These are phyloP conservation scores for Cladorrhinum sp. DNA, from an alignment of 2,329 filamentous ascomycete species.

Conservation along the genomic window DNA sequence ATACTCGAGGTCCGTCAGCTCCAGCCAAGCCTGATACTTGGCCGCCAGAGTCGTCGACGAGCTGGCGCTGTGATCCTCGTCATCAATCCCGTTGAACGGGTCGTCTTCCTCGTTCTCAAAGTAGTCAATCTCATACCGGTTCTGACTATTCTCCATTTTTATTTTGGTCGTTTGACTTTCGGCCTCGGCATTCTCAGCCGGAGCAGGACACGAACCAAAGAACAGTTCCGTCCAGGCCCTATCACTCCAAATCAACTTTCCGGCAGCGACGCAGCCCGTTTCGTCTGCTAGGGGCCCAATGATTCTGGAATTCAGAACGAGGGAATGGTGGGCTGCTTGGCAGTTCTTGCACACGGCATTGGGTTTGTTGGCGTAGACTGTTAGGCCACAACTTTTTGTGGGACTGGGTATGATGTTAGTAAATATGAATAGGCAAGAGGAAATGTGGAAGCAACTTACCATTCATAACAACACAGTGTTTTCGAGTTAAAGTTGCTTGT, in stretches of 20 bases:
- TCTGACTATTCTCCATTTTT: background rate
- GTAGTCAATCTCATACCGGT: background rate
- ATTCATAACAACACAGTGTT: slow-evolving; percentile 41
- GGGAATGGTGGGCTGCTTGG: slow-evolving; percentile 21
- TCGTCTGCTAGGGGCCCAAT: slow-evolving; percentile 48
- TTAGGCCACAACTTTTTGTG: slow-evolving; percentile 46
- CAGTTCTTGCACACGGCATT: slow-evolving; percentile 40
- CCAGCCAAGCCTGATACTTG: slow-evolving; percentile 6
- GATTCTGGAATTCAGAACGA: slow-evolving; percentile 40
- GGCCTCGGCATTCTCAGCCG: background rate
- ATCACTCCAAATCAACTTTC: slow-evolving; percentile 52
- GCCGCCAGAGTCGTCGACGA: background rate
- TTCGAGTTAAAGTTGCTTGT: slow-evolving; percentile 30
- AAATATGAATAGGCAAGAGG: background rate
- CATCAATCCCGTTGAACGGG: background rate
- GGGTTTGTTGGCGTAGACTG: slow-evolving; percentile 50
- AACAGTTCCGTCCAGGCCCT: slow-evolving; percentile 47
- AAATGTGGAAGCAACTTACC: slow-evolving; percentile 31
- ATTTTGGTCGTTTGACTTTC: background rate
- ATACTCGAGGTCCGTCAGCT: slow-evolving; percentile 28
- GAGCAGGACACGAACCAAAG: slow-evolving; percentile 20
- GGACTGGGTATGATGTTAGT: background rate
- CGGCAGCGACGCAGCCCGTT: slow-evolving; percentile 49
- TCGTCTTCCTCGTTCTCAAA: slow-evolving; percentile 1
- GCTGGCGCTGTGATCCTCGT: background rate